Evolutionary conservation across 768 basidiomycete species (phyloP).

Genomic region (Pleurotus giganteus): DNA sequence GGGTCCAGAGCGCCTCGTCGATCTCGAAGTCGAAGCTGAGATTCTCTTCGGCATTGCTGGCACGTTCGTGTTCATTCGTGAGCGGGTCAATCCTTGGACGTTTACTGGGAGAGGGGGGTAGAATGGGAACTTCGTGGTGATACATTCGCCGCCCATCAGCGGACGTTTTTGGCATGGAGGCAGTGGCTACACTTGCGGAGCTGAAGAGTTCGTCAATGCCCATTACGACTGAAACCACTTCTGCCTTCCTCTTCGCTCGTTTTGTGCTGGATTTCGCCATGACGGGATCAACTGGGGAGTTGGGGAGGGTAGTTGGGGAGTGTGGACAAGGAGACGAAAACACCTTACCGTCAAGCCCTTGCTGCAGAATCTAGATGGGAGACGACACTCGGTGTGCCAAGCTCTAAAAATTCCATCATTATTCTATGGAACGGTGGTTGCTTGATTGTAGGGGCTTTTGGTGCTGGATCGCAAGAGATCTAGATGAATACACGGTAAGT

Average conservation of each 20-base stretch:
- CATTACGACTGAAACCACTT: background rate
- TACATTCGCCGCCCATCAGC: background rate
- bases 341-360: too few species aligned
- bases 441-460: too few species aligned
- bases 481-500: too few species aligned
- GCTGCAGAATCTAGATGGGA: too few species aligned
- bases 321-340: too few species aligned
- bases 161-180: background rate
- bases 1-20: background rate
- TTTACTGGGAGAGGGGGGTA: background rate
- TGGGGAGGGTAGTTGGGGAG: background rate
- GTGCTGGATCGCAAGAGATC: too few species aligned
- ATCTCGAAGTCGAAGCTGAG: background rate
- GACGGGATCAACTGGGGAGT: background rate
- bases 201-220: background rate
- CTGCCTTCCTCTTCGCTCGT: background rate
- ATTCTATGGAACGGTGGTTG: too few species aligned
- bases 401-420: too few species aligned
- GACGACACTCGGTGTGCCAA: too few species aligned
- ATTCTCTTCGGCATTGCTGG: background rate
- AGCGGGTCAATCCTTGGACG: background rate
- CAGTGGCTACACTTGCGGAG: background rate
- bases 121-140: background rate
- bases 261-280: background rate
- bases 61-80: background rate